Conservation (phyloP, 2,329 filamentous ascomycete genomes). For the Trichophyton mentagrophytes region DNA sequence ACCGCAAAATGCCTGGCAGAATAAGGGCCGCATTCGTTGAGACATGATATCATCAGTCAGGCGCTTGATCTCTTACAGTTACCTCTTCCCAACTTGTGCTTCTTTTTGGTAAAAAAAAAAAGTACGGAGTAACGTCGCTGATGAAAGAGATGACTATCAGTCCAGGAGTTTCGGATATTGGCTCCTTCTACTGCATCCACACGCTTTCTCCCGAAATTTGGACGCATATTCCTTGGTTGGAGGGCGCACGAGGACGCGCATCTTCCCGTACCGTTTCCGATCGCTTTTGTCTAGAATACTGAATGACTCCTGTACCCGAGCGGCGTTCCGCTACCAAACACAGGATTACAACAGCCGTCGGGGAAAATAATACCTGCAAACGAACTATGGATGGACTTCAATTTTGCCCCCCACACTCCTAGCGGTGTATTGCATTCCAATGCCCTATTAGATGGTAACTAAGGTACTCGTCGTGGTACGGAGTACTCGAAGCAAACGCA, state of each 20-base stretch:
- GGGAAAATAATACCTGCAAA: neutral
- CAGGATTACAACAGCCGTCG: neutral
- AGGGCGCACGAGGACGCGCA: neutral
- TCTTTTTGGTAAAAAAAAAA: neutral
- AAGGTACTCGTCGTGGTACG: neutral
- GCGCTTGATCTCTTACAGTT: neutral
- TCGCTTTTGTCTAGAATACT: neutral
- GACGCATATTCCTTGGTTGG: neutral
- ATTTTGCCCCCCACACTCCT: neutral
- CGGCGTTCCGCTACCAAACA: neutral
- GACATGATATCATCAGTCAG: neutral
- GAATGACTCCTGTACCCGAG: neutral
- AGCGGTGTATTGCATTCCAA: neutral
- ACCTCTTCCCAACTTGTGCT: neutral
- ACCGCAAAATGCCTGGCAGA: neutral
- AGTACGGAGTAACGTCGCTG: neutral
- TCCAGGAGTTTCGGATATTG: neutral
- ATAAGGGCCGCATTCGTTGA: neutral
- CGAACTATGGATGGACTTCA: neutral
- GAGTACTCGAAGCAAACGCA: neutral
- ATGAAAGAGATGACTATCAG: too few species aligned
- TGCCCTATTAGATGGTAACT: neutral
- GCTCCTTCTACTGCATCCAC: neutral
- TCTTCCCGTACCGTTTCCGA: neutral
- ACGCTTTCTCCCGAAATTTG: neutral